phyloP scores from a whole-genome alignment of 352 stramenopile species.

The Pythium diclinum region DNA sequence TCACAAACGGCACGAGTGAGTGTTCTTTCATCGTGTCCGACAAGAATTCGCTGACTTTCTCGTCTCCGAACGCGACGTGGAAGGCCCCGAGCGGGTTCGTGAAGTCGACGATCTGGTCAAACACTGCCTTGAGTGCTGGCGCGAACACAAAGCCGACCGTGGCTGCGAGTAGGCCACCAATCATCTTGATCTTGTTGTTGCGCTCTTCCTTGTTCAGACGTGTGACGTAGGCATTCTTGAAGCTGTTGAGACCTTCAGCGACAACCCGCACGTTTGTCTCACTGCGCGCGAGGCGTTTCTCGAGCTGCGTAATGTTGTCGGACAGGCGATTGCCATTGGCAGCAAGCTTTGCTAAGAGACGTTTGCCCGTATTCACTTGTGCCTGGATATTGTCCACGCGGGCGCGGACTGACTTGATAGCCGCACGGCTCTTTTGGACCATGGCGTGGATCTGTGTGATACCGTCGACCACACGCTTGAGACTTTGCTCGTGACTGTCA shows the following conservation, averaged over 20 bases:
- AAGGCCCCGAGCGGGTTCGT: conserved; percentile 29
- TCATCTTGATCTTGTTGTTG: not conserved
- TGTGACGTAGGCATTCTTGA: not conserved
- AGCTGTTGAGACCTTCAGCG: not conserved
- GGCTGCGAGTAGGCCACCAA: not conserved
- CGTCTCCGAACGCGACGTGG: conserved; percentile 17
- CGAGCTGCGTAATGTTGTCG: not conserved
- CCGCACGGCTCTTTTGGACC: conserved; percentile 9
- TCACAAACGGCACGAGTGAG: not conserved
- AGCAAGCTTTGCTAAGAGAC: not conserved
- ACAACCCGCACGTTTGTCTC: conserved; percentile 10
- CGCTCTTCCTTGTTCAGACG: not conserved
- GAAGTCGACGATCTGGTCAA: conserved; percentile 28
- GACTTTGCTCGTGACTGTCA: conserved; percentile 3
- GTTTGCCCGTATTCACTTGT: not conserved
- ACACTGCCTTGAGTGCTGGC: conserved; percentile 27
- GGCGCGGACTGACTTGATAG: not conserved
- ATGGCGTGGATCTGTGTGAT: conserved; percentile 1
- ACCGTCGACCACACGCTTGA: not conserved
- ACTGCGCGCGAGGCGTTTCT: not conserved
- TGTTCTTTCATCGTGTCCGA: conserved; percentile 4
- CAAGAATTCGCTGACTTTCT: conserved; percentile 16
- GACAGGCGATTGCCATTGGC: not conserved
- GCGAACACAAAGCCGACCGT: conserved; percentile 25
- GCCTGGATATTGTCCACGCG: not conserved